Evolutionary conservation across 192 early-diverging fungal species (phyloP), one percentile per base, ranked within the genome.

Genomic region (Coemansia sp.): DNA sequence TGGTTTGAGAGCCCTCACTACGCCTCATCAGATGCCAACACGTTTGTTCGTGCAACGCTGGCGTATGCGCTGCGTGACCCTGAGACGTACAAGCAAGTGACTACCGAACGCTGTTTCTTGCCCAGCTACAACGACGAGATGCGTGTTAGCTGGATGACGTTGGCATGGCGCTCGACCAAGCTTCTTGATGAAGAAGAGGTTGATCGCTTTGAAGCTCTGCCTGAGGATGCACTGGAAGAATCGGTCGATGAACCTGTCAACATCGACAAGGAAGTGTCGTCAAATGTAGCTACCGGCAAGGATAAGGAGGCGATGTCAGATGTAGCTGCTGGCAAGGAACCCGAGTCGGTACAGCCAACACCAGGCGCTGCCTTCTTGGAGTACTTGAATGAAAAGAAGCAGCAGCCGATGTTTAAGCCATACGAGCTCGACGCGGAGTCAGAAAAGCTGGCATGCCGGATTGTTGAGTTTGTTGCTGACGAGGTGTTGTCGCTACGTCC

Each of bases 1-100:
- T 94, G 89, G 88, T 87, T 94, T 21, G 83, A 87, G 43, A 80
- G 83, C 48, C 88, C 91, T 8, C 87, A 91, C 31, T 77, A 83
- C 16, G 71, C 88, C 4, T 82, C 83, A 17, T 71, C 86, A 1
- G 95, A 96, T 53, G 72, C 91, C 21, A 82, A 80, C 52, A 81
- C 76, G 9, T 95, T 87, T 53, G 68, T 94, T 31, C 88, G 90
- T 19, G 87, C 83, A 27, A 90, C 73, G 26, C 61, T 81, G 63
- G 64, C 69, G 1, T 74, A 68, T 59, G 80, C 68, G 1, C 71
- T 91, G 59, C 89, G 96, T 19, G 82, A 92, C 49, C 74, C 86
- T 0, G 85, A 87, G 41, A 64, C 85, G 8, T 98, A 92, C 67
- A 76, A 85, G 27, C 55, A 87, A 8, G 88, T 90, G 1, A 79